phyloP scores from a whole-genome alignment of 139 green algal genomes.

The Coelastrella sp. region DNA sequence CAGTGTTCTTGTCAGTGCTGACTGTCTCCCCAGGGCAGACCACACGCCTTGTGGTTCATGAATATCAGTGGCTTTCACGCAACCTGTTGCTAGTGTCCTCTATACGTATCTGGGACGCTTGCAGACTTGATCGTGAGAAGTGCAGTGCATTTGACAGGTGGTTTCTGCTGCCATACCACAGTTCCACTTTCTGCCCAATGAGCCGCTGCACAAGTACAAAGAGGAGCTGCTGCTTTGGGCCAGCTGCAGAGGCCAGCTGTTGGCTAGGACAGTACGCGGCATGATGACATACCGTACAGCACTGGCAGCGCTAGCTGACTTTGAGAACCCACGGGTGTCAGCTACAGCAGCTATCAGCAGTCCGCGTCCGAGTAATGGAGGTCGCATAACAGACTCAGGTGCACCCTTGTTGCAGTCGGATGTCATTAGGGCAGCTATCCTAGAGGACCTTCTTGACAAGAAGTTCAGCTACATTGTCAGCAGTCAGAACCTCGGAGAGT shows the following conservation, averaged over 20 bases:
- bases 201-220: conserved; percentile 55
- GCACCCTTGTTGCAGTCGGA: neutral
- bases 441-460: conserved; percentile 65
- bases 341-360: conserved; percentile 1
- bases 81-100: neutral
- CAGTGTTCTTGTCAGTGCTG: too few species aligned
- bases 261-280: conserved; percentile 81
- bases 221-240: conserved; percentile 87
- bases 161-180: neutral
- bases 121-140: too few species aligned
- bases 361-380: too few species aligned
- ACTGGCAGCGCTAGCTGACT: conserved; percentile 52
- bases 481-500: conserved; percentile 62
- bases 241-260: conserved; percentile 83
- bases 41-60: too few species aligned
- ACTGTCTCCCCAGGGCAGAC: too few species aligned
- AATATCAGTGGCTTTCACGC: neutral
- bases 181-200: conserved; percentile 62
- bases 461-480: conserved; percentile 87
- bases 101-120: too few species aligned
- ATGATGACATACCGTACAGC: conserved; percentile 79
- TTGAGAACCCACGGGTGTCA: conserved; percentile 40
- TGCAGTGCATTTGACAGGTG: too few species aligned
- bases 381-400: too few species aligned
- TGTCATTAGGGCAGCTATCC: neutral